Percentiles rank a stretch among this genome's conserved stretches.
phyloP scores from a whole-genome alignment of 495 filamentous ascomycete species.

The Evansstolkia leycettana region DNA sequence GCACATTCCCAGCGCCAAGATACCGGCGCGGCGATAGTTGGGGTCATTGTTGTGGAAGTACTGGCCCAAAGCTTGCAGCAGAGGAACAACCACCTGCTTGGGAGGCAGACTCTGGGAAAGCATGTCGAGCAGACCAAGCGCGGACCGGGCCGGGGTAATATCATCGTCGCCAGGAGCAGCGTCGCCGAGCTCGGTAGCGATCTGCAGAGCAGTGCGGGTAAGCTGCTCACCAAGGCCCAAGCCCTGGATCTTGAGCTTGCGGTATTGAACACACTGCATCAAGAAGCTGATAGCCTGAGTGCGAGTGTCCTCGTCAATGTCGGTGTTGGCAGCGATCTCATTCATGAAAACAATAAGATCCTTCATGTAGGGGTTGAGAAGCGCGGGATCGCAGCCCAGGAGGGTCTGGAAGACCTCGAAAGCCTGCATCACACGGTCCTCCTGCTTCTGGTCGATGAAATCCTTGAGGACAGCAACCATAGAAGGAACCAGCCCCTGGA shows the following conservation, averaged over 20 bases:
- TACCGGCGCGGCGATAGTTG: constrained; percentile 75
- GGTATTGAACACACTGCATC: constrained; percentile 80
- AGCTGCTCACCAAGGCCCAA: constrained; percentile 74
- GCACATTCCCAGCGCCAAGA: constrained; percentile 83
- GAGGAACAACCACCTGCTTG: constrained; percentile 85
- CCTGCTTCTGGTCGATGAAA: constrained; percentile 63
- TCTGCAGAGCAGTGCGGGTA: constrained; percentile 71
- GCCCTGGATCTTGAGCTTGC: constrained; percentile 89
- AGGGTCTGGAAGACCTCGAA: constrained; percentile 98
- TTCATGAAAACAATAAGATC: constrained; percentile 92
- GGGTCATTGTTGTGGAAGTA: constrained; percentile 65
- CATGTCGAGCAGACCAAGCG: constrained; percentile 77
- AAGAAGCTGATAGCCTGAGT: constrained; percentile 87
- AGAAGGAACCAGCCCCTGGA: constrained; percentile 67
- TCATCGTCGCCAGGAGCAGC: constrained; percentile 66
- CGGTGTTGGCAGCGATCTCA: constrained; percentile 62
- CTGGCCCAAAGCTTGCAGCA: constrained; percentile 69
- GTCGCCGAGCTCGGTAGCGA: constrained; percentile 76
- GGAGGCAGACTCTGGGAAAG: constrained; percentile 79
- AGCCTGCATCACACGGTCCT: constrained; percentile 73
- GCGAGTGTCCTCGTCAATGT: constrained; percentile 70
- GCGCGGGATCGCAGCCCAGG: constrained; percentile 74
- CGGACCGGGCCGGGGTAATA: constrained; percentile 76
- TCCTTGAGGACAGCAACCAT: constrained; percentile 88
- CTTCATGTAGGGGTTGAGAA: constrained; percentile 75